Evolutionary conservation across 2,329 filamentous ascomycete species (phyloP).

Genomic region (Venturia effusa): DNA sequence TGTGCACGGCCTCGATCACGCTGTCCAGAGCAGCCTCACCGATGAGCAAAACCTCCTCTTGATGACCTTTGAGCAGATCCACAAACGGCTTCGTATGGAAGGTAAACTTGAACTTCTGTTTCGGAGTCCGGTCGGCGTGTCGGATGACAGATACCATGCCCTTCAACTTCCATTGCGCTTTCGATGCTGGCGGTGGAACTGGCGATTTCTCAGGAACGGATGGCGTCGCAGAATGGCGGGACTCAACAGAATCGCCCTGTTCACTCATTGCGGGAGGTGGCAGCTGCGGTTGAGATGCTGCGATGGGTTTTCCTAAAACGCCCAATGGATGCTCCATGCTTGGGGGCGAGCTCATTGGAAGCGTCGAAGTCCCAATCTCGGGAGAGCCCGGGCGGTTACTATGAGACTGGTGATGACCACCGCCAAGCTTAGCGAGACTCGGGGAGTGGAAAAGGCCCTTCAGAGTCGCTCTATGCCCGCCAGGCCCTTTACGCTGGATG

Average conservation of each 20-base stretch:
- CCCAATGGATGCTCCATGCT: constrained; percentile 26
- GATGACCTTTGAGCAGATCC: constrained; percentile 84
- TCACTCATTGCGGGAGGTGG: constrained; percentile 4
- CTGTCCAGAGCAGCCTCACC: constrained; percentile 81
- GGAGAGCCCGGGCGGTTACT: constrained; percentile 31
- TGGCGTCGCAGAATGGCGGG: constrained; percentile 12
- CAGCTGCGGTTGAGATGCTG: constrained; percentile 22
- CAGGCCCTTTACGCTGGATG: constrained; percentile 28
- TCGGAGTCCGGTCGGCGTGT: constrained; percentile 93
- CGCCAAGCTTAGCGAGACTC: constrained; percentile 47
- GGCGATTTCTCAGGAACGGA: constrained; percentile 13
- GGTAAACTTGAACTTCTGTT: constrained; percentile 99
- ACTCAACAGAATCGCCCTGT: not conserved
- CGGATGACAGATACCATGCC: constrained; percentile 94
- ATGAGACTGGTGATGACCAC: constrained; percentile 31
- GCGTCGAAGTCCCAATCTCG: constrained; percentile 31
- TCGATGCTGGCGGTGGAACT: constrained; percentile 48
- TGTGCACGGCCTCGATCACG: constrained; percentile 77
- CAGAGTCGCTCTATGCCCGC: constrained; percentile 28
- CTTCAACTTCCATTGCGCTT: constrained; percentile 96
- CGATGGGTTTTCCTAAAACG: constrained; percentile 2
- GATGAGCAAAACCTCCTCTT: constrained; percentile 90
- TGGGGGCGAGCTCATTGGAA: constrained; percentile 33
- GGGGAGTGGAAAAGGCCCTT: constrained; percentile 54
- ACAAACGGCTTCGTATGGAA: constrained; percentile 97